Percentiles rank a stretch among this genome's conserved stretches.
Conservation (phyloP, 2,329 filamentous ascomycete genomes). For the Ophiognomonia clavigignenti-juglandacearum region DNA sequence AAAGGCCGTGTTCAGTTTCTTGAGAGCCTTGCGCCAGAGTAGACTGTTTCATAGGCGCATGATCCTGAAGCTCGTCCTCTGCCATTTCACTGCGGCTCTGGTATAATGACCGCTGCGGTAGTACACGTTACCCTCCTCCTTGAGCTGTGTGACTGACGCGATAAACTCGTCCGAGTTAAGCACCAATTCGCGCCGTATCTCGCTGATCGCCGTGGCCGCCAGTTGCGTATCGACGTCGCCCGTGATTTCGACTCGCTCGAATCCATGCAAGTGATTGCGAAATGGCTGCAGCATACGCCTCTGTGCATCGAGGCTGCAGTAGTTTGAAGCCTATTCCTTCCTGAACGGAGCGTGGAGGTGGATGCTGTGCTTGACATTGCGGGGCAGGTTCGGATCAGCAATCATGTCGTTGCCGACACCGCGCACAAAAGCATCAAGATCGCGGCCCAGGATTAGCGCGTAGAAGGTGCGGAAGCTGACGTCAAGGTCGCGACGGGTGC, state of each 20-base stretch:
- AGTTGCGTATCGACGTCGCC: conserved; percentile 1
- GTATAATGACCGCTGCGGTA: background rate
- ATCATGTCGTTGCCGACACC: background rate
- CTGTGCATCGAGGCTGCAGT: conserved; percentile 1
- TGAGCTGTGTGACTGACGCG: background rate
- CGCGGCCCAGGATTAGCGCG: conserved; percentile 3
- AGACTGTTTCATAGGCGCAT: conserved; percentile 1
- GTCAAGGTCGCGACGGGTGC: background rate
- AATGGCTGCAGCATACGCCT: conserved; percentile 8
- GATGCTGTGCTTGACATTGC: background rate
- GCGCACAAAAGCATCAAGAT: conserved; percentile 4
- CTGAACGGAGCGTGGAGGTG: conserved; percentile 5
- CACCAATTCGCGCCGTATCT: background rate
- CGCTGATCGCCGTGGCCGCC: background rate
- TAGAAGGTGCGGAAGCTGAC: background rate
- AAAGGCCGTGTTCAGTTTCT: background rate
- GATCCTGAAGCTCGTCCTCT: background rate
- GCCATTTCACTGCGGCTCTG: background rate
- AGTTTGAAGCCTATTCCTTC: background rate
- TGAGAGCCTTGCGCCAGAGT: background rate
- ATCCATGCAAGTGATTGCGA: conserved; percentile 1
- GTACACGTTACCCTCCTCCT: conserved; percentile 5
- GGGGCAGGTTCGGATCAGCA: background rate
- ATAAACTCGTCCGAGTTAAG: background rate
- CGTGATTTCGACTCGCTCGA: background rate